Evolutionary conservation across 345 rosid genomes (phyloP), one percentile per base, ranked within the genome.

Genomic region (Gossypium thurberi): DNA sequence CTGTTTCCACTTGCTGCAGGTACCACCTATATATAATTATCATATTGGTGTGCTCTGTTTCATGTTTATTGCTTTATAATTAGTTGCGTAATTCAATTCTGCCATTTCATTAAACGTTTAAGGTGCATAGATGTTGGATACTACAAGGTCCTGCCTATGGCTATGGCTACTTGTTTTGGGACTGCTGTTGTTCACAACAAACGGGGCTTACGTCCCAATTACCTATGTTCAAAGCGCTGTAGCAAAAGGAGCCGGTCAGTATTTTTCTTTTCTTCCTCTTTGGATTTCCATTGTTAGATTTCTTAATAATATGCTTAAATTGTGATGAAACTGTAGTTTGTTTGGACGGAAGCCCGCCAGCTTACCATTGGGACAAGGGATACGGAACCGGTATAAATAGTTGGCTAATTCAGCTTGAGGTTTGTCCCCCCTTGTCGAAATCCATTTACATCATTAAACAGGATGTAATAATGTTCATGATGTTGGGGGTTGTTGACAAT

Each of bases 341-440:
- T 82, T 81, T 95, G 81, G 98, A 95, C 80, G 99, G 98, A 14
- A 95, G 97, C 75, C 94, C 98, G 20, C 96, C 97, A 10, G 98
- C 99, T 77, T 95, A 92, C 86, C 95, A 95, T 70, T 79, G 86
- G 44, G 77, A 88, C 70, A 85, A 78, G 77, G 99, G 98, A 46
- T 89, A 42, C 75, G 99, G 98, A 58, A 78, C 90, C 11, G 98
- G 99, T 72, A 74, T 87, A 69, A 82, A 91, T 63, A 92, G 84
- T 70, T 95, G 99, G 98, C 75, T 95, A 65, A 85, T 92, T 73
- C 86, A 87, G 43, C 82, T 92, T 74, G 99, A 92, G 98, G 97
- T 95, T 72, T 77, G 84, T 77, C 44, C 57, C 57, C 59, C 37
- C 21, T 47, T 55, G 28, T 50, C 55, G 47, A 6, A 8, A 25